Evolutionary conservation across 164 flowering plant species (phyloP), one percentile per base, ranked within the genome.

Genomic region (Santalum album): DNA sequence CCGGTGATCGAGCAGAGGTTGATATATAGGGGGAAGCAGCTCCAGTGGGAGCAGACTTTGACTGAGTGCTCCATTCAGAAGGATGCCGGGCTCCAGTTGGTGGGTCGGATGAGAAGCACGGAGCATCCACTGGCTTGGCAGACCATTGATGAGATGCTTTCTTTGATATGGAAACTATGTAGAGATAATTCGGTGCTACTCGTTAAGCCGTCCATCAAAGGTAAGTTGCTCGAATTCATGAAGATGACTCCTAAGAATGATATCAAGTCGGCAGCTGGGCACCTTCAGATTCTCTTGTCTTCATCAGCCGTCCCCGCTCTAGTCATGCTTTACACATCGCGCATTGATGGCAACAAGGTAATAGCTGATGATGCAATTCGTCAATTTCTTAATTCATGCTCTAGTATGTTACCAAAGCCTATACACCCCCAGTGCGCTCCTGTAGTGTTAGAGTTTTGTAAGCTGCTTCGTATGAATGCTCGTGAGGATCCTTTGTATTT

Each of bases 91-190:
- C 76, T 90, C 17, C 83, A 87, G 2, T 57, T 87, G 58, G 91
- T 87, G 0, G 91, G 91, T 7, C 61, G 91, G 24, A 76, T 90
- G 87, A 66, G 90, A 53, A 82, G 91, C 65, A 84, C 95, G 0
- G 73, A 60, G 26, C 72, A 75, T 60, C 95, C 94, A 0, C 56
- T 54, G 25, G 74, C 83, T 1, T 90, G 96, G 91, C 81, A 77
- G 63, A 52, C 80, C 1, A 68, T 78, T 0, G 69, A 75, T 39
- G 80, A 73, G 20, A 68, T 84, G 61, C 60, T 83, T 1, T 59
- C 74, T 0, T 15, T 53, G 0, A 60, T 83, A 7, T 68, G 66
- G 35, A 25, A 75, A 1, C 63, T 75, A 1, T 75, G 69, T 48
- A 61, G 54, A 26, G 80, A 69, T 1, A 74, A 64, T 21, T 1